A percentile compares a stretch with the other conserved stretches of the same genome.
Evolutionary conservation across 495 filamentous ascomycete genomes (phyloP).

Genomic region (Penicillium pancosmium): DNA sequence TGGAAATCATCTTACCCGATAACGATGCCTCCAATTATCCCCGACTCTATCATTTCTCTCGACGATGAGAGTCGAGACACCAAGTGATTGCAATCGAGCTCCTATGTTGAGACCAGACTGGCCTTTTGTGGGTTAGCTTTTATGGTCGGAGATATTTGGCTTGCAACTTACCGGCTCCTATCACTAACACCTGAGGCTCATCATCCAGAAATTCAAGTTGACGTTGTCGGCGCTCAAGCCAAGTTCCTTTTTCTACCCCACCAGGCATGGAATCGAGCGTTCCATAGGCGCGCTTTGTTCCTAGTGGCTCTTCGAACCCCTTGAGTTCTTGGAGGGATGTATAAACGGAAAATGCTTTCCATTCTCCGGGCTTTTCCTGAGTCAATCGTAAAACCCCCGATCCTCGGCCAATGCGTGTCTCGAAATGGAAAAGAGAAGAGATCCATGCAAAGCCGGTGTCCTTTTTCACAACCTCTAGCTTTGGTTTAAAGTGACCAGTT

Average conservation of each 20-base stretch:
- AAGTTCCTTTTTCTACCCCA: not conserved
- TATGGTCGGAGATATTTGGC: not conserved
- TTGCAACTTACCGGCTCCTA: not conserved
- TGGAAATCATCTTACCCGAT: constrained; percentile 12
- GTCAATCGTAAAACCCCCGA: not conserved
- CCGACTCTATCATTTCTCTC: constrained; percentile 62
- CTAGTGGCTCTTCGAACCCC: not conserved
- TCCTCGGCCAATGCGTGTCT: not conserved
- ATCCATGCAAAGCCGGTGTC: not conserved
- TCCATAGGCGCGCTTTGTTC: not conserved
- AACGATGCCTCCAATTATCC: constrained; percentile 68
- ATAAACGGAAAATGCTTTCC: not conserved
- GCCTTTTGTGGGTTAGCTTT: not conserved
- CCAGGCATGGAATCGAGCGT: not conserved
- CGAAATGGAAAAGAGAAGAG: not conserved
- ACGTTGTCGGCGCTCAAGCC: not conserved
- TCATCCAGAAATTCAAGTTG: not conserved
- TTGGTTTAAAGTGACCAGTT: not conserved
- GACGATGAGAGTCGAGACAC: constrained; percentile 57
- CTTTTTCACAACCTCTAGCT: not conserved
- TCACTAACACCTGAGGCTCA: not conserved
- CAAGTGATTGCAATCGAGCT: constrained; percentile 52
- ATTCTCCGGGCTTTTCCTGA: not conserved
- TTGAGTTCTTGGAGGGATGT: not conserved
- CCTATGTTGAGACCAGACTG: constrained; percentile 3